Base-by-base conservation (phyloP, 2,329 filamentous ascomycete genomes). In the Colletotrichum truncatum region DNA sequence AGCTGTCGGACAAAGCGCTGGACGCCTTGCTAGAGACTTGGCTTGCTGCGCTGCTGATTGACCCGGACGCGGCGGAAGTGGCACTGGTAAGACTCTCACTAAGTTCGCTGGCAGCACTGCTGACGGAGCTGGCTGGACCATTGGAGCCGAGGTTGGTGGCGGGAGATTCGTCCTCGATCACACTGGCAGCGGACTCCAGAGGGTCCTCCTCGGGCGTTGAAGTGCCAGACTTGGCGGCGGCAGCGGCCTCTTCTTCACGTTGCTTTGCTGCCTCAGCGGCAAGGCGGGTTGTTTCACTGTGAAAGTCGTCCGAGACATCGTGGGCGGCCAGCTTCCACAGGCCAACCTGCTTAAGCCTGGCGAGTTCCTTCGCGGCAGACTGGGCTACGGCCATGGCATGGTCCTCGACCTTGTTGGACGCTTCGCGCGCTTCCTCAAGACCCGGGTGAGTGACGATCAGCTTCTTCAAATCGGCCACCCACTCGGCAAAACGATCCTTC, bases 331-430 rank as follows among this genome's bases (percentile, higher is more conserved):
- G 87, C 81, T 98, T 98, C 90, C 91, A 97, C 65, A 85, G 85
- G 7, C 91, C 92, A 63, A 96, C 91, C 68, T 94, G 89, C 84
- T 96, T 97, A 30, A 99, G 82, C 41, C 90, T 86, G 32, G 84
- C 85, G 25, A 99, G 85, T 75, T 98, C 93, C 72, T 89, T 90
- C 14, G 94, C 95, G 16, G 94, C 90, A 30, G 88, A 81, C 64
- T 93, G 89, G 4, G 96, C 94, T 65, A 93, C 82, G 16, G 84
- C 83, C 93, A 98, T 98, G 57, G 89, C 94, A 57, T 89, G 84
- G 48, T 91, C 89, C 74, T 98, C 90, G 14, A 97, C 78, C 48
- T 90, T 87, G 43, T 88, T 86, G 5, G 88, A 89, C 36, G 88
- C 86, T 30, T 88, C 83, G 72, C 91, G 89, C 16, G 93, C 92